Base-by-base conservation (phyloP, 2,329 filamentous ascomycete genomes). In the Diaporthe sp. region DNA sequence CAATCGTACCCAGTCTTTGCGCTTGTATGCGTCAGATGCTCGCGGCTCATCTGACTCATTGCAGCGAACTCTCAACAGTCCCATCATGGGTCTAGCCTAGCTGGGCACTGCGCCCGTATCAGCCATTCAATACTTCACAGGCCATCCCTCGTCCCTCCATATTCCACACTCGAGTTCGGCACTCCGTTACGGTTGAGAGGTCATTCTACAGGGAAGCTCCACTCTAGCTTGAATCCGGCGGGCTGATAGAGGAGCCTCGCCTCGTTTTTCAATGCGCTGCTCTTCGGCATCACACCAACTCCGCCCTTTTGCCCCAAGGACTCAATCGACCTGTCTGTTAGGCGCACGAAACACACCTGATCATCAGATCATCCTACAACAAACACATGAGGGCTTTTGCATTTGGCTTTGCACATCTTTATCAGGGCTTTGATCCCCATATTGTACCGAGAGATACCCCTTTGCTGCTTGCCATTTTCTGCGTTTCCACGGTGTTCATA, bases 401-500 rank as follows among this genome's bases (percentile, higher is more conserved):
- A 65, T 55, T 65, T 37, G 58, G 46, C n/a, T 65, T 65, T 65
- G 58, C 71, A 55, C 19, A 65, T 65, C 28, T 42, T 62, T 73
- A 49, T 73, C 60, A 25, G 46, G 71, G 34, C 34, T 62, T 62
- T 49, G 58, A 39, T 65, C 46, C 71, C 46, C 28, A 44, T 55
- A 55, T 65, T 73, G 71, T 65, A 65, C 58, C 55, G 71, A 65
- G 71, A 62, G 71, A 73, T 73, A 73, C 71, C 71, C 71, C 58
- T 55, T 73, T 65, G 34, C 46, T 62, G 28, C 25, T 44, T 51
- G 37, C 37, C 58, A 53, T 53, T 22, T 62, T 8, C n/a, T 15
- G 17, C 12, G 28, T 62, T 51, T 28, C 5, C 15, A 58, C 53
- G 51, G 28, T 55, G 25, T 31, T 31, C 13, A 55, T 31, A 28